phyloP scores from a whole-genome alignment of 2,329 filamentous ascomycete species.

The Colletotrichum sp. region DNA sequence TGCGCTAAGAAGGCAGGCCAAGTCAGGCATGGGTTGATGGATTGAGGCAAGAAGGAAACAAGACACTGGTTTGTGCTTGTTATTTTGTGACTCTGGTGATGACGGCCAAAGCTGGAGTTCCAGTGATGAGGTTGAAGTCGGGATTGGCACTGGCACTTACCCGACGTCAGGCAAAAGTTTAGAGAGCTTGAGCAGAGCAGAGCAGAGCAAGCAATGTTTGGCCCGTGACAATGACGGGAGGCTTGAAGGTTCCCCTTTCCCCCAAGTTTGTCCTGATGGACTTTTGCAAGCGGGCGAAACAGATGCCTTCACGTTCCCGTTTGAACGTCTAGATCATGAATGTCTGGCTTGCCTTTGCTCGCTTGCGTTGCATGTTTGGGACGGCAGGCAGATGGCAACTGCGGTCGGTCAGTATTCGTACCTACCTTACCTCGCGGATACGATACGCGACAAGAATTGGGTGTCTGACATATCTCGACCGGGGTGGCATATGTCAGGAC shows the following conservation, averaged over 20 bases:
- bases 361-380: neutral
- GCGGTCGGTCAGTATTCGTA: neutral
- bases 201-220: neutral
- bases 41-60: neutral
- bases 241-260: neutral
- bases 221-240: neutral
- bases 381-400: neutral
- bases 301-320: neutral
- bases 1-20: neutral
- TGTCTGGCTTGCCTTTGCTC: neutral
- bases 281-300: neutral
- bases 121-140: neutral
- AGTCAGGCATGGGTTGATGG: neutral
- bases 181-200: neutral
- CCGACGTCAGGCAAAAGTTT: neutral
- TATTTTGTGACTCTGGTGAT: neutral
- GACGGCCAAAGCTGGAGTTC: neutral
- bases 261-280: neutral
- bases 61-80: neutral
- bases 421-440: neutral
- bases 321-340: neutral
- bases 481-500: constrained; percentile 1
- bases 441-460: neutral
- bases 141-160: neutral
- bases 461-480: constrained; percentile 11